A percentile compares a stretch with the other conserved stretches of the same genome.
Conservation (phyloP, 1,139 yeast species). For the Petasospora rhodanensis region DNA sequence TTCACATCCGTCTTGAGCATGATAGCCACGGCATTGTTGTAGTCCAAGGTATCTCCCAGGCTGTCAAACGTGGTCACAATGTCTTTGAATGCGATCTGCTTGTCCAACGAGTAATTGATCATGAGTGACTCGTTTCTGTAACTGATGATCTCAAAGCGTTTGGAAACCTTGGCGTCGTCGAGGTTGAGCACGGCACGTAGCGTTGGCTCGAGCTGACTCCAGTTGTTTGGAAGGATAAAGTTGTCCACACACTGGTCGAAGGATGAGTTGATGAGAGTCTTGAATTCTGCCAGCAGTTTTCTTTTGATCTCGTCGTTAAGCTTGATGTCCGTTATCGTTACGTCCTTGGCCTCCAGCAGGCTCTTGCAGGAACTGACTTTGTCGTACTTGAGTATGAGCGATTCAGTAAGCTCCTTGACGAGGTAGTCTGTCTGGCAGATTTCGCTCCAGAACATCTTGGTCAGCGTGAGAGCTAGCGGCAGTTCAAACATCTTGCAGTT, state of each 20-base stretch:
- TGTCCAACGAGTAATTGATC: constrained; percentile 36
- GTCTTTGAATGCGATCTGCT: constrained; percentile 8
- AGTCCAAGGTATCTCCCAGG: constrained; percentile 13
- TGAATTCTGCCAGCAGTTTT: constrained; percentile 27
- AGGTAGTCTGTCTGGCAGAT: constrained; percentile 49
- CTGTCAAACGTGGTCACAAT: constrained; percentile 19
- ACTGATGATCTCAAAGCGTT: constrained; percentile 56
- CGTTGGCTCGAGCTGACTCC: constrained; percentile 60
- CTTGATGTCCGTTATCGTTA: constrained; percentile 34
- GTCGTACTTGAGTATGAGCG: constrained; percentile 39
- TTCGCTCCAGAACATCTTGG: constrained; percentile 71
- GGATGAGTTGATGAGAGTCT: constrained; percentile 38
- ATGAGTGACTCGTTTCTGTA: constrained; percentile 71
- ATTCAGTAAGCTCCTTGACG: constrained; percentile 57
- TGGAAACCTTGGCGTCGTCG: constrained; percentile 37
- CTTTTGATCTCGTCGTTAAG: constrained; percentile 29
- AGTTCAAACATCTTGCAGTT: constrained; percentile 41
- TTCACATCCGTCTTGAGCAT: constrained; percentile 36
- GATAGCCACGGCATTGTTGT: constrained; percentile 13
- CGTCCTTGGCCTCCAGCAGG: constrained; percentile 33
- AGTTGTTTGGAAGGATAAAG: constrained; percentile 71
- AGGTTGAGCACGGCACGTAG: constrained; percentile 38
- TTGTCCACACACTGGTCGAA: constrained; percentile 59
- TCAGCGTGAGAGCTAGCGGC: constrained; percentile 52
- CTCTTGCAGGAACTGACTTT: constrained; percentile 27